Base-by-base conservation (phyloP, 139 green algal species). In the Astrephomene gubernaculifera region DNA sequence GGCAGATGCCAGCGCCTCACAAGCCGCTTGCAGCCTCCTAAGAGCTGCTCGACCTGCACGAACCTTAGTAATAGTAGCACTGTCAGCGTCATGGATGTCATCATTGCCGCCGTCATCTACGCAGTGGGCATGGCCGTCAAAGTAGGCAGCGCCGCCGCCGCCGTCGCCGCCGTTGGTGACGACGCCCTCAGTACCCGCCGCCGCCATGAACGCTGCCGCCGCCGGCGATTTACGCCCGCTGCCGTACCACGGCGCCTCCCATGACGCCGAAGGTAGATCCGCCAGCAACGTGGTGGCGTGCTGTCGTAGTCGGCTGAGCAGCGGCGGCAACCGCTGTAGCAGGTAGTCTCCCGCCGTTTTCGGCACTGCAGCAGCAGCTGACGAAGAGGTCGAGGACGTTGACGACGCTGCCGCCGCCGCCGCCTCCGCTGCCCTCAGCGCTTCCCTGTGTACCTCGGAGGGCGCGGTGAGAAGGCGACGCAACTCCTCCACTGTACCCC, bases 241-340 rank as follows among this genome's bases (percentile, higher is more conserved):
- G 12, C 17, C 49, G 12, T 57, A 57, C 21, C 41, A 19, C 6
- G 35, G 65, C 35, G 12, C 36, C 12, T 10, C 9, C 43, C 43
- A 78, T n/a, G 70, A 43, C 70, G 29, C 70, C 24, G 43, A 78
- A 8, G 70, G 70, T 6, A 78, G 29, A n/a, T 61, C 70, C 27
- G 0, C 70, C 0, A 63, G 43, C 29, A 78, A n/a, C 10, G 29
- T 21, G 43, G 4, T 10, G 24, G n/a, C 43, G 4, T 29, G 1
- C 43, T 63, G 33, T 2, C 70, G 29, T 27, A 78, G 4, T 14
- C 70, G 12, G 7, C 1, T 7, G 43, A 14, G 12, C 43, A 78
- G 43, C 43, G 70, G 21, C 4, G 70, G 33, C 43, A 78, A 29
- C 43, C 19, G 35, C 12, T n/a, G 10, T 12, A 52, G 27, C 35